A percentile compares a stretch with the other conserved stretches of the same genome.
These are phyloP conservation scores for Entomophthora muscae DNA, from an alignment of 371 early-diverging fungal genomes.

Conservation along the genomic window DNA sequence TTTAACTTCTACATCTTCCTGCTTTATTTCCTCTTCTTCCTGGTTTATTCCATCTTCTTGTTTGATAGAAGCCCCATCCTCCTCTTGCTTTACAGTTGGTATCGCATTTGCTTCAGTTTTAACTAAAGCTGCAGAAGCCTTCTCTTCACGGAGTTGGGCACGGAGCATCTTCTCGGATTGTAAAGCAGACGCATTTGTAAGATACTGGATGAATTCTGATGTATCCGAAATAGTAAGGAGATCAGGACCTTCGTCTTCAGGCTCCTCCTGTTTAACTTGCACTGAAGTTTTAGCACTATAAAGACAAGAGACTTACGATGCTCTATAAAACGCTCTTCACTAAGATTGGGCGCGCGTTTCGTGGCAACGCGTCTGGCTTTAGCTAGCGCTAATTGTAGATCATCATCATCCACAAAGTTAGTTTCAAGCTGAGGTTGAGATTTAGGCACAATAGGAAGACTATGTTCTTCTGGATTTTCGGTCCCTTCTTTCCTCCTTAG, in stretches of 20 bases:
- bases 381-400: conserved; percentile 66
- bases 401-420: conserved; percentile 89
- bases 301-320: neutral
- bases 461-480: conserved; percentile 5
- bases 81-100: conserved; percentile 9
- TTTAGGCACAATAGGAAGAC: neutral
- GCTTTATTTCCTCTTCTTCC: conserved; percentile 23
- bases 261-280: conserved; percentile 17
- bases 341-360: conserved; percentile 25
- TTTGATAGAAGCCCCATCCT: neutral
- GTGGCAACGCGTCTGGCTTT: conserved; percentile 45
- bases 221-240: conserved; percentile 20
- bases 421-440: conserved; percentile 16
- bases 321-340: conserved; percentile 10
- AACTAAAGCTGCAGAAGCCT: too few relatives aligned
- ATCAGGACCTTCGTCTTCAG: conserved; percentile 18
- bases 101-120: too few relatives aligned
- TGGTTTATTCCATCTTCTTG: conserved; percentile 15
- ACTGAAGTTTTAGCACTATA: neutral
- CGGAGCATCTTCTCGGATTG: conserved; percentile 11
- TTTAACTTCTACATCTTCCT: conserved; percentile 6
- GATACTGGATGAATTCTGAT: conserved; percentile 49
- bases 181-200: conserved; percentile 24
- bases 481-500: conserved; percentile 19
- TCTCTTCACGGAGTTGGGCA: conserved; percentile 1